Conservation (phyloP, 225 moss, liverwort and hornwort species). For the Rhytidiadelphus loreus region DNA sequence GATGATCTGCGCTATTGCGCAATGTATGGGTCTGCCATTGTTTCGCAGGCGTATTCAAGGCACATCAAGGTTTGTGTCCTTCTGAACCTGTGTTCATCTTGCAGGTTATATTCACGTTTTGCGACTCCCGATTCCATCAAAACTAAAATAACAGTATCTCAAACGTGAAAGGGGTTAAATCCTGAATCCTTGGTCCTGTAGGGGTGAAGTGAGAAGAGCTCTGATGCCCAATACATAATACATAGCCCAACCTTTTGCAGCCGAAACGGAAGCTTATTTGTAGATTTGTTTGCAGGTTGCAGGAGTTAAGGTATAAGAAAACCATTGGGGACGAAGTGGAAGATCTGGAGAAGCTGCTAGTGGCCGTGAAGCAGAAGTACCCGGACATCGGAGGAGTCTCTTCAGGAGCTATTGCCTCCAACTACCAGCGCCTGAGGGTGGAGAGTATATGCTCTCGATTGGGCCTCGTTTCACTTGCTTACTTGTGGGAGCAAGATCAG, state of each 20-base stretch:
- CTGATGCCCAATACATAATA: too few relatives aligned
- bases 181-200: not conserved
- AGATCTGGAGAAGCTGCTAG: conserved; percentile 72
- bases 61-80: conserved; percentile 50
- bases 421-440: conserved; percentile 90
- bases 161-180: not conserved
- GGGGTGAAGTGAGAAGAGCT: not conserved
- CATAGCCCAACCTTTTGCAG: too few relatives aligned
- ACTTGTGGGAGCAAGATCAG: conserved; percentile 96
- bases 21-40: conserved; percentile 86
- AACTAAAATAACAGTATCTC: not conserved
- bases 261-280: not conserved
- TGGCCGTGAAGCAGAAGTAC: conserved; percentile 56
- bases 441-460: conserved; percentile 92
- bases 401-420: conserved; percentile 90
- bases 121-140: not conserved
- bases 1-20: conserved; percentile 68
- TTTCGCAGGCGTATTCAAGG: conserved; percentile 85
- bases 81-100: not conserved
- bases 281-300: conserved; percentile 30
- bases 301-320: conserved; percentile 59
- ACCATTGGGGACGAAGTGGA: conserved; percentile 92
- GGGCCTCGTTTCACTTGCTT: conserved; percentile 89
- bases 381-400: conserved; percentile 73
- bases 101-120: not conserved